Evolutionary conservation across 2,329 filamentous ascomycete genomes (phyloP), one percentile per base, ranked within the genome.

Genomic region (Aspergillus oerlinghausenensis): DNA sequence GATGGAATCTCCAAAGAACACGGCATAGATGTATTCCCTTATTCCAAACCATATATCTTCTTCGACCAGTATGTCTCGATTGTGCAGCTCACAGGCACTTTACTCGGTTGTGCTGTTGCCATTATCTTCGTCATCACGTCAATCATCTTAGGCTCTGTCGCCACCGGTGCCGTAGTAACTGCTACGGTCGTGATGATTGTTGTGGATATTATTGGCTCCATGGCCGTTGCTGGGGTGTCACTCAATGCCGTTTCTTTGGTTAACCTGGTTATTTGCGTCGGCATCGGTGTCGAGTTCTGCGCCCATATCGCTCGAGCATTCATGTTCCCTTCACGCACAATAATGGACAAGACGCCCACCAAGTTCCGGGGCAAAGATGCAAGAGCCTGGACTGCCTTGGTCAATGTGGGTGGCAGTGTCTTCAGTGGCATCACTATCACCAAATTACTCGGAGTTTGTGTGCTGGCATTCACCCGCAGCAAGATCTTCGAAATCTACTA

Each of bases 401-500:
- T 96, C 63, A 97, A 97, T 65, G 93, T 99, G 0, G 94, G 94
- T 2, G 90, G 89, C 5, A 94, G 89, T 49, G 95, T 99, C 11
- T 95, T 99, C 69, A 95, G 89, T 32, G 94, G 94, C 2, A 99
- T 99, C 72, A 97, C 93, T 0, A 81, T 99, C 52, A 99, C 94
- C 2, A 99, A 99, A 75, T 82, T 99, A 1, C 79, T 99, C 1
- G 94, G 94, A 3, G 93, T 99, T 0, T 88, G 83, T 49, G 94
- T 99, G 38, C 80, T 99, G 21, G 94, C 94, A 0, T 99, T 97
- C 69, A 99, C 94, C 7, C 81, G 90, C 52, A 96, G 90, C 73
- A 99, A 97, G 84, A 99, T 99, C 69, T 99, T 99, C 67, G 95
- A 99, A 78, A 91, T 99, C 56, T 99, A 99, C 77, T 99, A 99